Conservation (phyloP, 2,329 filamentous ascomycete genomes). For the Clarireedia paspali region DNA sequence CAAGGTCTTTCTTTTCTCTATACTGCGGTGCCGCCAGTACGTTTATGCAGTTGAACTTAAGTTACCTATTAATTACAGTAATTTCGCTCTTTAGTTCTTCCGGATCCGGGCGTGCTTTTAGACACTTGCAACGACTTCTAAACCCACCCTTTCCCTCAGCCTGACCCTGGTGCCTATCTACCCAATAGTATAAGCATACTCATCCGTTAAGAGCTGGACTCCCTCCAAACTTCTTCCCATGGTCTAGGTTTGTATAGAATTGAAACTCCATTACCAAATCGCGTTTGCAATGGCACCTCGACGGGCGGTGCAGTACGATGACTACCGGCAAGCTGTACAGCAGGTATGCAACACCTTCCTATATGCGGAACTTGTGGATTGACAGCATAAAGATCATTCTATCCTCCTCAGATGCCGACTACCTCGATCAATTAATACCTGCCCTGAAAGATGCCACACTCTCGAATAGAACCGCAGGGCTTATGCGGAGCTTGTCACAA, state of each 20-base stretch:
- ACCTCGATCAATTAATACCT: slow-evolving; percentile 90
- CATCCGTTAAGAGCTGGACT: too few relatives aligned
- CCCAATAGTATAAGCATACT: too few relatives aligned
- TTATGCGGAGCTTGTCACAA: slow-evolving; percentile 70
- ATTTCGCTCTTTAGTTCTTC: too few relatives aligned
- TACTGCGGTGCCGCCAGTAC: too few relatives aligned
- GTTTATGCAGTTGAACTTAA: too few relatives aligned
- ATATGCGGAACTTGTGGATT: neutral
- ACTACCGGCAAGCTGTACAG: slow-evolving; percentile 27
- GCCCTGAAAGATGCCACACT: slow-evolving; percentile 84
- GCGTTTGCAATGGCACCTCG: slow-evolving; percentile 18
- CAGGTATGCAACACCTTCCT: slow-evolving; percentile 17
- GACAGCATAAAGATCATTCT: slow-evolving; percentile 65
- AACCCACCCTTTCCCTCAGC: too few relatives aligned
- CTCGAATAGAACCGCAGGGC: slow-evolving; percentile 61
- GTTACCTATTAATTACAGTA: too few relatives aligned
- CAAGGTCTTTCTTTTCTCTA: too few relatives aligned
- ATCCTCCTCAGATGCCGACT: slow-evolving; percentile 84
- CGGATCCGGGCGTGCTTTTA: too few relatives aligned
- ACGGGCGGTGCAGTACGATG: slow-evolving; percentile 26
- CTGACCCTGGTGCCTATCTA: too few relatives aligned
- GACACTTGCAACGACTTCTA: too few relatives aligned
- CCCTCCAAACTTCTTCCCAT: neutral
- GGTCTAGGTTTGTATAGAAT: neutral
- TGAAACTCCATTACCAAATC: neutral